Evolutionary conservation across 441 rosid species (phyloP).

Genomic region (Aquilaria agallochum): DNA sequence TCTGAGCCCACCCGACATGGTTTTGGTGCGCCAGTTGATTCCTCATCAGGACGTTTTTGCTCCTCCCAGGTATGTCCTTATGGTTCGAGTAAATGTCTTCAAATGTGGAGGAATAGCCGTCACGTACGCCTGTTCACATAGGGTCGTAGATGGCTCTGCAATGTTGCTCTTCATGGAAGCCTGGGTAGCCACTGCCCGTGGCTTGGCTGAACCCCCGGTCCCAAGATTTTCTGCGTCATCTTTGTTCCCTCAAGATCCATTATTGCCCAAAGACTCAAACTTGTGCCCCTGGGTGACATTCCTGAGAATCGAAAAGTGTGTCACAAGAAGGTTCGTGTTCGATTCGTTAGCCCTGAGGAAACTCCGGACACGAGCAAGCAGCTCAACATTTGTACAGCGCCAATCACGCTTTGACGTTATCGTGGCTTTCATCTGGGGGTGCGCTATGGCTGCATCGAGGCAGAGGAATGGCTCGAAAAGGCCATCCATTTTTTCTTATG

Average conservation of each 20-base stretch:
- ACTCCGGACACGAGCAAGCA: conserved; percentile 23
- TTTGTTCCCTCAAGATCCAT: conserved; percentile 34
- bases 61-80: conserved; percentile 15
- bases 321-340: conserved; percentile 43
- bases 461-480: conserved; percentile 8
- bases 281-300: conserved; percentile 22
- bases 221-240: conserved; percentile 28
- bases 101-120: conserved; percentile 43
- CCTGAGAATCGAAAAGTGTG: conserved; percentile 19
- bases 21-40: conserved; percentile 27
- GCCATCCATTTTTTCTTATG: conserved; percentile 6
- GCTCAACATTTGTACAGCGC: conserved; percentile 10
- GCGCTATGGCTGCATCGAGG: not conserved
- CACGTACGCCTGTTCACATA: conserved; percentile 48
- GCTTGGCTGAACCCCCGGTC: conserved; percentile 4
- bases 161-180: conserved; percentile 36
- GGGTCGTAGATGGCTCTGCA: conserved; percentile 48
- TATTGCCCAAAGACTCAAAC: conserved; percentile 19
- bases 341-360: conserved; percentile 24
- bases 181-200: conserved; percentile 34
- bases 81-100: conserved; percentile 40
- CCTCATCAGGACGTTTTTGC: conserved; percentile 21
- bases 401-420: conserved; percentile 36
- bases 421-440: conserved; percentile 37
- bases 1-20: conserved; percentile 26